Evolutionary conservation across 441 rosid genomes (phyloP), one percentile per base, ranked within the genome.

Genomic region (Euphorbia schlechtendalii): DNA sequence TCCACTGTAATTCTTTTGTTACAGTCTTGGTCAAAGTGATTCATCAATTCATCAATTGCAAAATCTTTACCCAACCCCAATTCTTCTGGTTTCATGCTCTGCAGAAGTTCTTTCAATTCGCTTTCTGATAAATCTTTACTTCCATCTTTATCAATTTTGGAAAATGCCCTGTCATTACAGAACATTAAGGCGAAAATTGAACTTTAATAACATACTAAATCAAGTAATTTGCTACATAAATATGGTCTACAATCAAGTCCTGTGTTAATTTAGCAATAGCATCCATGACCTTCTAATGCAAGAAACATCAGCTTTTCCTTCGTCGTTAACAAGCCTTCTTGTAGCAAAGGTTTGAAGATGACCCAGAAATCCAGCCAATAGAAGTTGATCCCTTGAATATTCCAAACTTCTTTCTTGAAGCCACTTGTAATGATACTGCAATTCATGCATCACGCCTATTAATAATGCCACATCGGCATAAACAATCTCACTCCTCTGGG

Each of bases 331-430:
- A 8, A 69, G 66, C 17, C 36, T 21, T 54, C 21, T 43, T 45
- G 20, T 41, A 20, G 72, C 72, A 61, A 45, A 28, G 11, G 63
- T 61, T 21, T 61, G 62, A 18, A 69, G 45, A 32, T 54, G 61
- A 30, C 56, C 34, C 36, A 69, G 63, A 22, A 61, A 69, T 61
- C 61, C 67, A 54, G 67, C 72, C 17, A 69, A 45, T 20, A 61
- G 61, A 51, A 69, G 61, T 48, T 69, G 61, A 41, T 69, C 48
- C 62, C 46, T 53, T 21, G 48, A 69, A 69, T 40, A 61, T 41
- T 54, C 56, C 24, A 69, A 61, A 54, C 72, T 69, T 55, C 67
- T 53, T 22, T 43, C 52, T 55, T 61, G 72, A n/a, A 69, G 61
- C 66, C 62, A 61, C 32, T 61, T 41, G 34, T 61, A 28, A 14